phyloP scores from a whole-genome alignment of 2,329 filamentous ascomycete genomes.

The Rachicladosporium sp. region DNA sequence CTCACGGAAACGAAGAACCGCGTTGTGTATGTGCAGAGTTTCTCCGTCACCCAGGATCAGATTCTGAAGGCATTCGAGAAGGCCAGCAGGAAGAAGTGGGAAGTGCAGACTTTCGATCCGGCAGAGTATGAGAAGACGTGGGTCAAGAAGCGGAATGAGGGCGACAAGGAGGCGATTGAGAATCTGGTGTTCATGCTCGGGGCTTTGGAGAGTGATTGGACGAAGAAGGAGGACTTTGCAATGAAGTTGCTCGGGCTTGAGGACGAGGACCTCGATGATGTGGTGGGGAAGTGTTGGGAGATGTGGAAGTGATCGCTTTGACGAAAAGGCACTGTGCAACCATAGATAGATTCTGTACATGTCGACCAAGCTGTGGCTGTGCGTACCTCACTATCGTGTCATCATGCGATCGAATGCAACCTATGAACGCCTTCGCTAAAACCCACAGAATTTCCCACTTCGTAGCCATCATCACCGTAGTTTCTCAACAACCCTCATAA shows the following conservation, averaged over 20 bases:
- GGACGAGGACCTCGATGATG: constrained; percentile 28
- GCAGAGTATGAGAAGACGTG: constrained; percentile 20
- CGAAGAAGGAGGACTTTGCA: constrained; percentile 23
- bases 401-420: too few species aligned
- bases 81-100: constrained; percentile 35
- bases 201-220: constrained; percentile 20
- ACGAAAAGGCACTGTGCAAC: background rate
- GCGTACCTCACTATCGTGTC: too few species aligned
- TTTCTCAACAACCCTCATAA: constrained; percentile 27
- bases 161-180: constrained; percentile 18
- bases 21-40: constrained; percentile 46
- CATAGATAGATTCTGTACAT: too few species aligned
- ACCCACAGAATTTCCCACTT: too few species aligned
- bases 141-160: constrained; percentile 25
- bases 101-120: constrained; percentile 29
- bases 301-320: constrained; percentile 8
- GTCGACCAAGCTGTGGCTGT: too few species aligned
- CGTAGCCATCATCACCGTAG: constrained; percentile 6
- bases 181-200: constrained; percentile 22
- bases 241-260: constrained; percentile 31
- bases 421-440: too few species aligned
- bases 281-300: constrained; percentile 21
- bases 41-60: constrained; percentile 46
- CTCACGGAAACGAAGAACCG: constrained; percentile 44
- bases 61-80: constrained; percentile 43